Base-by-base conservation (phyloP, 495 filamentous ascomycete genomes). In the Talaromyces adpressus region DNA sequence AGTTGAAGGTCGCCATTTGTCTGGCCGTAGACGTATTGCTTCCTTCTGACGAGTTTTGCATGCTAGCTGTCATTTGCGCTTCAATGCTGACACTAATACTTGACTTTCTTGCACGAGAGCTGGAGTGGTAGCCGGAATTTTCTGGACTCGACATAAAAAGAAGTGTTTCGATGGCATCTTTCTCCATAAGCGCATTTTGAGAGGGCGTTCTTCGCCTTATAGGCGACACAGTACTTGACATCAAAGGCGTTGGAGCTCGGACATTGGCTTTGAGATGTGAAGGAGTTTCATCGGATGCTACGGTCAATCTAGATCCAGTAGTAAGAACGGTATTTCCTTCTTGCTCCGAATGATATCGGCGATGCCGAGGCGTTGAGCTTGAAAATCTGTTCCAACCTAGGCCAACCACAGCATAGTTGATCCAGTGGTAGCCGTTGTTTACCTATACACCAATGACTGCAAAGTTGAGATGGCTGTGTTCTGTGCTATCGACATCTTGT, bases 81-180 rank as follows among this genome's bases (percentile, higher is more conserved):
- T 71, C 71, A 56, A 68, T 71, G 65, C 69, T 79, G 62, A 63
- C 72, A 56, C 62, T 71, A 14, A 67, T 68, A 53, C 63, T 63
- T 2, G 61, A 64, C 29, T 66, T 67, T 25, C 72, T 64, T 16
- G 32, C 63, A 59, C 36, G 62, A 16, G 77, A 73, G 61, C 72
- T 79, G 6, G 78, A 69, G 32, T 74, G 74, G 56, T 79, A 77
- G 4, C 82, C 82, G 3, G 90, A 89, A 70, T 92, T 90, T 12
- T 85, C 88, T 0, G 91, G 91, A 66, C 89, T 93, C 63, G 88
- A 90, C 89, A 96, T 92, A 74, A 91, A 93, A 22, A 95, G 78
- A 27, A 95, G 75, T 0, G 89, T 90, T 69, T 96, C 91, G 23
- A 95, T 87, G 18, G 91, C 91, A 66, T 94, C 91, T 67, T 92